Percentiles rank a stretch among this genome's conserved stretches.
phyloP scores from a whole-genome alignment of 441 rosid species.

The Iberis amara region DNA sequence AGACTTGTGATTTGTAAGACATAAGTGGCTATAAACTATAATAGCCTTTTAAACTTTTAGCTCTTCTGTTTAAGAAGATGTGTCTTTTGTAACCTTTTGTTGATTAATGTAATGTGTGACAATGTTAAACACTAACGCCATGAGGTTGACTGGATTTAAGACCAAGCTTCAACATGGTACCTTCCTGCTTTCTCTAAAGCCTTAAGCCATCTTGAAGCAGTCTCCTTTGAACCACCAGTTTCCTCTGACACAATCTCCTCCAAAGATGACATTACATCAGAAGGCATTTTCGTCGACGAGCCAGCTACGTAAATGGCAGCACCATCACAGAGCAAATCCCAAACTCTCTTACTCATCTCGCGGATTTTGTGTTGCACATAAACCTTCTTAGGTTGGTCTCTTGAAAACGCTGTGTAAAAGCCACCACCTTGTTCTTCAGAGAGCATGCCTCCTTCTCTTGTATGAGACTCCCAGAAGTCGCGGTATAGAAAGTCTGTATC shows the following conservation, averaged over 20 bases:
- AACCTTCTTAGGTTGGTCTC: conserved; percentile 83
- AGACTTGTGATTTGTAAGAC: conserved; percentile 26
- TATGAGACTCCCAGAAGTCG: conserved; percentile 65
- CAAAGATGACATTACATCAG: conserved; percentile 63
- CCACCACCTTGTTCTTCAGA: conserved; percentile 78
- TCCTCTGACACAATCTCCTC: conserved; percentile 66
- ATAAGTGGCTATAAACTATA: conserved; percentile 27
- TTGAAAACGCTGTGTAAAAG: conserved; percentile 75
- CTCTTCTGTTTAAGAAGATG: conserved; percentile 16
- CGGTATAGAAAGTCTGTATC: conserved; percentile 65
- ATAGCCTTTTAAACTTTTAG: conserved; percentile 16
- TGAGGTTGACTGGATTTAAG: conserved; percentile 34
- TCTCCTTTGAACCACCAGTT: conserved; percentile 55
- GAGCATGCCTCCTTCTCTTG: conserved; percentile 47
- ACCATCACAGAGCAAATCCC: conserved; percentile 56
- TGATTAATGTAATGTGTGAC: conserved; percentile 19
- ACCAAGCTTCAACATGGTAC: conserved; percentile 95
- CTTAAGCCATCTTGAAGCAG: conserved; percentile 53
- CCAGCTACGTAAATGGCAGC: conserved; percentile 80
- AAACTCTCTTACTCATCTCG: conserved; percentile 51
- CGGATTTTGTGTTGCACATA: conserved; percentile 81
- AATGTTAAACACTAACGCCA: too few species aligned
- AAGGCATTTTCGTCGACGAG: conserved; percentile 92
- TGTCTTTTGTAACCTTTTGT: conserved; percentile 15
- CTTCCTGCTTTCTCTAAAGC: conserved; percentile 73